A percentile compares a stretch with the other conserved stretches of the same genome.
Evolutionary conservation across 2,329 filamentous ascomycete species (phyloP).

Genomic region (Colletotrichum orbiculare): DNA sequence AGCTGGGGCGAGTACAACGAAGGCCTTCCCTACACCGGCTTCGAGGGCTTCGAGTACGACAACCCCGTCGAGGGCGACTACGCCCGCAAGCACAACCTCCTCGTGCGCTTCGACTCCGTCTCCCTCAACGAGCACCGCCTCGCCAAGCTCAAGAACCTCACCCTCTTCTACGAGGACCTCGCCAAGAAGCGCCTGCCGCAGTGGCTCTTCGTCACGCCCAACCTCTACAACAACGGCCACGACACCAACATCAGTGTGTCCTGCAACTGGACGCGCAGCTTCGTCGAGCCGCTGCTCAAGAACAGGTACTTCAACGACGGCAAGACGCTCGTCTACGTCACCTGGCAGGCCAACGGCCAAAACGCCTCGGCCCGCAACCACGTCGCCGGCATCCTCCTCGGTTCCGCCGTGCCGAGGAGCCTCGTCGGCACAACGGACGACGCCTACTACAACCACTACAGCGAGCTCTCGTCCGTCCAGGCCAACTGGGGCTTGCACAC

Average conservation of each 20-base stretch:
- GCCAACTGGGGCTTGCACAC: constrained; percentile 60
- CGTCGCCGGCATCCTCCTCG: constrained; percentile 77
- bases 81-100: constrained; percentile 23
- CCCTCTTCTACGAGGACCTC: constrained; percentile 19
- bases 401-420: constrained; percentile 73
- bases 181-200: constrained; percentile 11
- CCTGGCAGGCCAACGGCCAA: constrained; percentile 82
- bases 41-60: constrained; percentile 18
- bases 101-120: constrained; percentile 19
- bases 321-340: constrained; percentile 71
- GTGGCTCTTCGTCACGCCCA: constrained; percentile 22
- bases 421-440: constrained; percentile 75
- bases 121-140: constrained; percentile 2
- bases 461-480: constrained; percentile 64
- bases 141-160: constrained; percentile 13
- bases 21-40: constrained; percentile 44
- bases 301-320: constrained; percentile 61
- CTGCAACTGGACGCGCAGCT: constrained; percentile 61
- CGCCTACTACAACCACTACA: constrained; percentile 80
- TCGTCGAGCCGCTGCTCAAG: constrained; percentile 63
- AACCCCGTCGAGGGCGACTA: constrained; percentile 18
- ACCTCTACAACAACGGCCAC: constrained; percentile 25
- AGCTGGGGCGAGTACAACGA: constrained; percentile 48
- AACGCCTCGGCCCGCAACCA: constrained; percentile 72
- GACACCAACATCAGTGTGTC: constrained; percentile 43